Conservation (phyloP, 2,329 filamentous ascomycete genomes). For the Corniculantispora saksenae region DNA sequence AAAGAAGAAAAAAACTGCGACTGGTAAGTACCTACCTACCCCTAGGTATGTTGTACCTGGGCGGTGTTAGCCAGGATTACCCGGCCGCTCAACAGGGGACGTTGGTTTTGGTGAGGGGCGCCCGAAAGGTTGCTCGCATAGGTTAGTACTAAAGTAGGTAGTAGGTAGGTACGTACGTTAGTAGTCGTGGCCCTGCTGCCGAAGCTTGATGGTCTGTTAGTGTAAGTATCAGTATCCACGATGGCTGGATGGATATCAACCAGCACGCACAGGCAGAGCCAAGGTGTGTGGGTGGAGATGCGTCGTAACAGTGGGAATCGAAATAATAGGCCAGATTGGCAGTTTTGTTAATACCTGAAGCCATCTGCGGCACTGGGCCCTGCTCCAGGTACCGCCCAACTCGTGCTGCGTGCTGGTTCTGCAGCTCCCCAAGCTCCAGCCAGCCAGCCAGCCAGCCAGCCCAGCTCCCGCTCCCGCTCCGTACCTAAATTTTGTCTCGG, state of each 20-base stretch:
- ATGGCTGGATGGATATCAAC: neutral
- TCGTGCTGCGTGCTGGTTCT: neutral
- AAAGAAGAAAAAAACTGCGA: too few species aligned
- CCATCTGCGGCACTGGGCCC: neutral
- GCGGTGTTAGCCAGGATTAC: neutral
- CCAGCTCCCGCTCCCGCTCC: neutral
- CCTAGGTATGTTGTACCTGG: too few species aligned
- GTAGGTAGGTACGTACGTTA: too few species aligned
- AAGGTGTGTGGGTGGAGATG: constrained; percentile 4
- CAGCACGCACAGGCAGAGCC: neutral
- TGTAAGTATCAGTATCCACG: neutral
- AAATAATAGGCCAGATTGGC: neutral
- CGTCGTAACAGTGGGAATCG: neutral
- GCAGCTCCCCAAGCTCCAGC: neutral
- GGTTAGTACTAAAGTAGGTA: too few species aligned
- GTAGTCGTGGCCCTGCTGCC: too few species aligned
- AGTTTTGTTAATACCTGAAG: neutral
- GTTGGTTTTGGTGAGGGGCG: neutral
- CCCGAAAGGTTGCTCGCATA: too few species aligned
- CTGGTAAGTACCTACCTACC: too few species aligned
- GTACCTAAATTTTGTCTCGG: constrained; percentile 7
- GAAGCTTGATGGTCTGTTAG: neutral
- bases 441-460: neutral
- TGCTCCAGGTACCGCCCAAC: neutral
- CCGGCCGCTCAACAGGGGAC: too few species aligned